These are phyloP conservation scores for Ophiostoma perfectum DNA, from an alignment of 2,329 filamentous ascomycete species.

Conservation along the genomic window DNA sequence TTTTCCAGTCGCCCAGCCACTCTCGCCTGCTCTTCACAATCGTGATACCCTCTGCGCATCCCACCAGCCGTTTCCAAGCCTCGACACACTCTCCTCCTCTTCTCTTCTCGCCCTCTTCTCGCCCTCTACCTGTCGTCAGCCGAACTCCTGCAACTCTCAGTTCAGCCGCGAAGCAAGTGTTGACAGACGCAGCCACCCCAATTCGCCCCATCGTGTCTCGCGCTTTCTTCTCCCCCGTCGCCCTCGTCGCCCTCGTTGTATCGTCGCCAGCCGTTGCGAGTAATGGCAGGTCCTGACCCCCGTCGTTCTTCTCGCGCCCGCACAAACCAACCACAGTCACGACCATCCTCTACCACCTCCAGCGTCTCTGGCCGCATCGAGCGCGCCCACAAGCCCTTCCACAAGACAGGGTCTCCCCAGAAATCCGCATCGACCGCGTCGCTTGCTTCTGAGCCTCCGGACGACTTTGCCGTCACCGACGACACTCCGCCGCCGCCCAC, in stretches of 20 bases:
- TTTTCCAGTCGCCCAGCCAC: slow-evolving; percentile 1
- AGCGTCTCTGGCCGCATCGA: slow-evolving; percentile 69
- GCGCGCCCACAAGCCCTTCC: slow-evolving; percentile 64
- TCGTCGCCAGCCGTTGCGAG: slow-evolving; percentile 34
- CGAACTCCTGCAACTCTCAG: too few relatives aligned
- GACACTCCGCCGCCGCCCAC: slow-evolving; percentile 66
- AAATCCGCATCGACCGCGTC: slow-evolving; percentile 72
- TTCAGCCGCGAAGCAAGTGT: too few relatives aligned
- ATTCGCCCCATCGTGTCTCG: too few relatives aligned
- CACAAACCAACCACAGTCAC: slow-evolving; percentile 67
- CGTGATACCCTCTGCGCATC: background rate
- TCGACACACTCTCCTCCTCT: background rate
- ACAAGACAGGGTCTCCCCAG: slow-evolving; percentile 66
- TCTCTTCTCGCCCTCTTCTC: slow-evolving; percentile 23
- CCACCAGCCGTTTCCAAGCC: background rate
- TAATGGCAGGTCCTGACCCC: slow-evolving; percentile 62
- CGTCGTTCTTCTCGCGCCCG: slow-evolving; percentile 90
- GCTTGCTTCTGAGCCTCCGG: slow-evolving; percentile 62
- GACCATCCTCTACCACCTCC: slow-evolving; percentile 72
- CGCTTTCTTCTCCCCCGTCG: background rate
- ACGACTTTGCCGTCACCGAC: slow-evolving; percentile 54
- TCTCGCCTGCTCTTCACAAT: slow-evolving; percentile 7
- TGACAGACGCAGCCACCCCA: too few relatives aligned
- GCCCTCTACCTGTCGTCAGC: slow-evolving; percentile 25
- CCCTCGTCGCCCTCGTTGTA: slow-evolving; percentile 18